Evolutionary conservation across 2,329 filamentous ascomycete genomes (phyloP).

Genomic region (Huntiella decipiens): DNA sequence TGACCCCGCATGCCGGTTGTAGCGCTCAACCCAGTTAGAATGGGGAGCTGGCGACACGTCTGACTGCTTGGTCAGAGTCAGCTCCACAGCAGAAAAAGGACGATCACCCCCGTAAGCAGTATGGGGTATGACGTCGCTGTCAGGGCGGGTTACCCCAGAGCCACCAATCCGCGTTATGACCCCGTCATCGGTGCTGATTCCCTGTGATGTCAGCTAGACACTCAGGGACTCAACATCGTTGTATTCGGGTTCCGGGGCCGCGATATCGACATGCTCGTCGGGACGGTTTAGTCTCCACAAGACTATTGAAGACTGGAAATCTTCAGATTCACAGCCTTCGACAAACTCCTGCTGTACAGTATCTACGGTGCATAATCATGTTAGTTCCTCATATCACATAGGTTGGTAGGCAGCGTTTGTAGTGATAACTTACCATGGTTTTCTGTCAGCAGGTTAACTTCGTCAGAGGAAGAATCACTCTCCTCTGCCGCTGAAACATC

Average conservation of each 20-base stretch:
- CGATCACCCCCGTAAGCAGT: background rate
- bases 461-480: no score
- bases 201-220: conserved; percentile 10
- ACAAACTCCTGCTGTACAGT: no score
- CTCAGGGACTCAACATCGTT: conserved; percentile 3
- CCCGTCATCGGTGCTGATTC: conserved; percentile 2
- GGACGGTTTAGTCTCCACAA: conserved; percentile 3
- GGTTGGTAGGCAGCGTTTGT: no score
- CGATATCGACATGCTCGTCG: conserved; percentile 9
- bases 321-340: no score
- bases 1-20: background rate
- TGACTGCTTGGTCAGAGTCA: background rate
- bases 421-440: no score
- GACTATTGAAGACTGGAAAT: background rate
- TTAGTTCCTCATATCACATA: no score
- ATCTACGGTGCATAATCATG: no score
- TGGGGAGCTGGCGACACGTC: background rate
- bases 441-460: no score
- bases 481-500: no score
- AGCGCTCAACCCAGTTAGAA: conserved; percentile 8
- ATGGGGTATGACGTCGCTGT: background rate
- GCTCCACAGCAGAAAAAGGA: background rate
- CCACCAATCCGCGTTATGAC: conserved; percentile 3
- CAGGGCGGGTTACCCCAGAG: background rate
- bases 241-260: conserved; percentile 2